Conservation (phyloP, 106 monocot species). For the Posidonia australis region DNA sequence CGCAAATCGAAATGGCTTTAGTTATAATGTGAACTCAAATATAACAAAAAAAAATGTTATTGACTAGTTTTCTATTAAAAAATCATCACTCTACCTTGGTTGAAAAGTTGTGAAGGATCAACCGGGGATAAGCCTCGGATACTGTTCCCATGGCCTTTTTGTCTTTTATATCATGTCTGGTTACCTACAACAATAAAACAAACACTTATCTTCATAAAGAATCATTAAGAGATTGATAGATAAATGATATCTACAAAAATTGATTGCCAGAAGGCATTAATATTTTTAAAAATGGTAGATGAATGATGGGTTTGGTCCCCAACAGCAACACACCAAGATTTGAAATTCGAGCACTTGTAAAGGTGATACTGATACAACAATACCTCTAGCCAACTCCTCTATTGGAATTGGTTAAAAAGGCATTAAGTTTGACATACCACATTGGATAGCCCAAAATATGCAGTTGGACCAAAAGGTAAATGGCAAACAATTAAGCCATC, state of each 20-base stretch:
- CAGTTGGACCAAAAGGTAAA: slow-evolving; percentile 95
- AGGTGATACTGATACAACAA: too few species aligned
- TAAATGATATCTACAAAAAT: slow-evolving; percentile 1
- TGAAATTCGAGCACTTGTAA: too few species aligned
- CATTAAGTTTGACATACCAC: slow-evolving; percentile 44
- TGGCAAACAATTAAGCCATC: slow-evolving; percentile 89
- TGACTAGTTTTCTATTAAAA: too few species aligned
- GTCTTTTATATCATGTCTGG: slow-evolving; percentile 93
- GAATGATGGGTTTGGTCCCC: too few species aligned
- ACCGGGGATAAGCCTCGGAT: slow-evolving; percentile 89
- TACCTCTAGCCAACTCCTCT: too few species aligned
- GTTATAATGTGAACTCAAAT: too few species aligned
- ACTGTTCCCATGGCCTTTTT: slow-evolving; percentile 87
- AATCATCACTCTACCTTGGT: slow-evolving; percentile 41
- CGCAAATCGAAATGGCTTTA: too few species aligned
- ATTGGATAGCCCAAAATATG: slow-evolving; percentile 84
- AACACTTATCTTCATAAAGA: neutral
- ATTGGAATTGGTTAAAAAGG: too few species aligned
- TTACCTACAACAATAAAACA: slow-evolving; percentile 43
- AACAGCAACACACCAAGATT: too few species aligned
- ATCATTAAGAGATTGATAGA: neutral
- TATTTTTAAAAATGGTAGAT: too few species aligned
- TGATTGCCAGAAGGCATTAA: neutral
- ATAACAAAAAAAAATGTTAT: too few species aligned
- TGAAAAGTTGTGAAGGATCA: slow-evolving; percentile 79